These are phyloP conservation scores for Pichia membranifaciens DNA, from an alignment of 805 yeast genomes.

Conservation along the genomic window DNA sequence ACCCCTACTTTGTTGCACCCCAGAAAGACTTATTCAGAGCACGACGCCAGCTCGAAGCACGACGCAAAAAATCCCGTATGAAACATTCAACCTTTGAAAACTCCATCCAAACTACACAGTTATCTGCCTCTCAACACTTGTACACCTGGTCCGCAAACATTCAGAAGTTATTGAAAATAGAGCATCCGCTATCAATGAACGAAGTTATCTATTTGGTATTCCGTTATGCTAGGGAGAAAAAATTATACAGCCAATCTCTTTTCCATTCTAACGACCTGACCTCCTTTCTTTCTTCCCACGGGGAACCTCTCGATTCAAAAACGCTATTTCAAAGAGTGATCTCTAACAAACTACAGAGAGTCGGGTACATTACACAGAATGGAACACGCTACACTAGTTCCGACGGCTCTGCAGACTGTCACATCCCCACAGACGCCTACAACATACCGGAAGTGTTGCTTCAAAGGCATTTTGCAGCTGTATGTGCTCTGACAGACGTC, in stretches of 20 bases:
- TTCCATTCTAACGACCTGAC: background rate
- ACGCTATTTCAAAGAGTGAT: background rate
- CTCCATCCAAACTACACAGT: background rate
- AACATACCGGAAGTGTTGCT: background rate
- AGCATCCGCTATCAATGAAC: conserved; percentile 49
- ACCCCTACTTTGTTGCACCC: background rate
- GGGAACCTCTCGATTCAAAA: background rate
- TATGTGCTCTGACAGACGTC: too few relatives aligned
- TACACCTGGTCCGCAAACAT: conserved; percentile 1
- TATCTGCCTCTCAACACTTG: background rate
- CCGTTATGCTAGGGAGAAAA: conserved; percentile 59
- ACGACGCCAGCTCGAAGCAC: background rate
- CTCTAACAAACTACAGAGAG: background rate
- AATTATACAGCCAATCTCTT: conserved; percentile 34
- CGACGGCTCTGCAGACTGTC: background rate
- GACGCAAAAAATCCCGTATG: background rate
- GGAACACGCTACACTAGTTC: background rate
- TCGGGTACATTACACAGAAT: background rate
- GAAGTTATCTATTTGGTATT: conserved; percentile 66
- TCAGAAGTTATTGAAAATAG: conserved; percentile 1
- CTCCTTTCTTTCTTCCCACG: background rate
- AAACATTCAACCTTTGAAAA: background rate
- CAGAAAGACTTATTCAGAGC: background rate
- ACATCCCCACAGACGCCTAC: background rate
- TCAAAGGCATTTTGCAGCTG: too few relatives aligned